Conservation (phyloP, 257 asterid genomes). For the Misopates orontium region DNA sequence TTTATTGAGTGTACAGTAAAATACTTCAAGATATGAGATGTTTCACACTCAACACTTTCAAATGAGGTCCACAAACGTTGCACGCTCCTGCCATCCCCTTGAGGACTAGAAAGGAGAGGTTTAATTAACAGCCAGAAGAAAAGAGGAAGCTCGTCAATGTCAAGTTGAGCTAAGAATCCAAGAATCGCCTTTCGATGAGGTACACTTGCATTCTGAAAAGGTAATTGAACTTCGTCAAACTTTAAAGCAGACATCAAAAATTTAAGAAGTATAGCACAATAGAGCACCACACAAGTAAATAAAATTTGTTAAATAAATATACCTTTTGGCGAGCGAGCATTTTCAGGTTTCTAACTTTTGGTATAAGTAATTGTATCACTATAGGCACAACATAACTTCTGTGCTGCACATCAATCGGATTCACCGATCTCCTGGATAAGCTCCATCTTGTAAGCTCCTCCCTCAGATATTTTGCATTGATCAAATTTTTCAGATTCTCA, state of each 20-base stretch:
- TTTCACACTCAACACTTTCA: slow-evolving; percentile 38
- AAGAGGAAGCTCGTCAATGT: slow-evolving; percentile 77
- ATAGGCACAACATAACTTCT: slow-evolving; percentile 71
- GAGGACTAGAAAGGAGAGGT: slow-evolving; percentile 55
- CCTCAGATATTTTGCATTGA: slow-evolving; percentile 56
- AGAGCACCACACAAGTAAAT: slow-evolving; percentile 14
- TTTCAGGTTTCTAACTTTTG: slow-evolving; percentile 82
- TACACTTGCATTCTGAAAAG: slow-evolving; percentile 65
- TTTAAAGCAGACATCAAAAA: slow-evolving; percentile 21
- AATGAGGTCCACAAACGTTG: slow-evolving; percentile 32
- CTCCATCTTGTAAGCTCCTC: slow-evolving; percentile 93
- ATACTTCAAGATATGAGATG: slow-evolving; percentile 52
- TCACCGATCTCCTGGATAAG: slow-evolving; percentile 59
- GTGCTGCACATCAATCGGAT: slow-evolving; percentile 59
- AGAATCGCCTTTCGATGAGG: slow-evolving; percentile 81
- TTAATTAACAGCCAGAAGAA: slow-evolving; percentile 70
- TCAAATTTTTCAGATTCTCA: slow-evolving; percentile 71
- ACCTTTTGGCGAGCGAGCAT: slow-evolving; percentile 83
- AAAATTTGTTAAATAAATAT: slow-evolving; percentile 18
- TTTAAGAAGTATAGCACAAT: slow-evolving; percentile 10
- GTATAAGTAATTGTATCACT: slow-evolving; percentile 64
- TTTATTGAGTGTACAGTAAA: slow-evolving; percentile 52
- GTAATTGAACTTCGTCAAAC: slow-evolving; percentile 14
- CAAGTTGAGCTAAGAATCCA: slow-evolving; percentile 82
- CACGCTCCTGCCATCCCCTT: slow-evolving; percentile 38